Conservation (phyloP, 768 basidiomycete genomes). For the Russula abietina region DNA sequence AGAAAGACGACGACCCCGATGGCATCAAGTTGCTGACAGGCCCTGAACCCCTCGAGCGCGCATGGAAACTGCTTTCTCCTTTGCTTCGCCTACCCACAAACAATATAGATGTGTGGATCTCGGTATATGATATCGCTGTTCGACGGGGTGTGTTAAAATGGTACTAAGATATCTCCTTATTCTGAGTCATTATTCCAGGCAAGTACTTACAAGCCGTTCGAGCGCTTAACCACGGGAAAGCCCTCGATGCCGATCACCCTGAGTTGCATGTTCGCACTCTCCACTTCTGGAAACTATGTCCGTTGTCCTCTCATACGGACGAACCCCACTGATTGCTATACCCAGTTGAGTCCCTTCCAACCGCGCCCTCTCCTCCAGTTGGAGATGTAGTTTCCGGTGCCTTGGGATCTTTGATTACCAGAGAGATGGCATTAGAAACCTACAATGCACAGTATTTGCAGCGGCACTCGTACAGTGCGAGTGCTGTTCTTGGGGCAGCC, state of each 20-base stretch:
- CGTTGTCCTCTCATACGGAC: conserved; percentile 20
- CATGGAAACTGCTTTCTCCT: conserved; percentile 63
- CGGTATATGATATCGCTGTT: conserved; percentile 74
- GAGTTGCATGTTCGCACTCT: conserved; percentile 67
- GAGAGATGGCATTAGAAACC: conserved; percentile 50
- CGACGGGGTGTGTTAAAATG: conserved; percentile 61
- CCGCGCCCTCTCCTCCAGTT: conserved; percentile 42
- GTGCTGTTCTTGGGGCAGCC: conserved; percentile 59
- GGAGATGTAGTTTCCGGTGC: conserved; percentile 45
- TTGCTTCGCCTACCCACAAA: conserved; percentile 47
- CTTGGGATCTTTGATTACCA: conserved; percentile 49
- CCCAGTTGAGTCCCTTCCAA: conserved; percentile 41
- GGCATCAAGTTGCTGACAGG: conserved; percentile 63
- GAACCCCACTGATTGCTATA: conserved; percentile 9
- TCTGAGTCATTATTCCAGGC: conserved; percentile 39
- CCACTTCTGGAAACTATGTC: conserved; percentile 55
- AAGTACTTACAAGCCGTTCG: conserved; percentile 74
- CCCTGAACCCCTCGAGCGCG: conserved; percentile 65
- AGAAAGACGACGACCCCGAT: conserved; percentile 80
- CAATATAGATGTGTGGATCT: conserved; percentile 66
- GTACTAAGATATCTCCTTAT: background rate
- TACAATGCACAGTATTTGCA: conserved; percentile 78
- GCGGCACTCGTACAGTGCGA: conserved; percentile 43
- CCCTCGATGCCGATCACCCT: conserved; percentile 50
- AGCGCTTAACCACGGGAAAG: conserved; percentile 54